These are phyloP conservation scores for Blastocystis sp. DNA, from an alignment of 352 stramenopile species.

Conservation along the genomic window DNA sequence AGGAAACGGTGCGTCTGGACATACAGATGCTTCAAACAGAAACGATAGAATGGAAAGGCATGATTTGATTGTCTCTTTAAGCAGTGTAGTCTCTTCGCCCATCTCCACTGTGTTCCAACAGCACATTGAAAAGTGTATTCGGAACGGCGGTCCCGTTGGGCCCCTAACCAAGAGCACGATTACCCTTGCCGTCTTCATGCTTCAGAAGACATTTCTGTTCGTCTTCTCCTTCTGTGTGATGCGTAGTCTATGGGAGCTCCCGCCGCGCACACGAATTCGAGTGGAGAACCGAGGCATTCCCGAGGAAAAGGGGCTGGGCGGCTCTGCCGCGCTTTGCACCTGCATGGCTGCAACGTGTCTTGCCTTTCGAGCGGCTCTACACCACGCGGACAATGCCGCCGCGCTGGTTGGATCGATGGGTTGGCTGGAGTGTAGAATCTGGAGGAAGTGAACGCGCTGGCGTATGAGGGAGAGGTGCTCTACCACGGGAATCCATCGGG, in stretches of 20 bases:
- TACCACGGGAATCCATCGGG: conserved; percentile 85
- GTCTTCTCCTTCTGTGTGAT: no score
- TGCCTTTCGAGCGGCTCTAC: background rate
- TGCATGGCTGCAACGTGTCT: conserved; percentile 78
- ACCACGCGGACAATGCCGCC: no score
- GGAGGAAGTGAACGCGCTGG: conserved; percentile 80
- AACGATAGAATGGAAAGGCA: background rate
- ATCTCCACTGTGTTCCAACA: background rate
- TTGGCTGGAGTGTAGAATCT: conserved; percentile 43
- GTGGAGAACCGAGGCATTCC: conserved; percentile 71
- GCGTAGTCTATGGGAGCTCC: background rate
- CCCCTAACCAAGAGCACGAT: no score
- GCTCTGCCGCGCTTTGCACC: conserved; percentile 84
- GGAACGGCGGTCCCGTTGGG: no score
- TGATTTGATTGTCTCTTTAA: conserved; percentile 15
- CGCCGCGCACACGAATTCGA: background rate
- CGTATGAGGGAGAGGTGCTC: conserved; percentile 83
- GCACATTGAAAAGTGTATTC: background rate
- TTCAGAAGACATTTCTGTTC: no score
- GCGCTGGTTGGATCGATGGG: background rate
- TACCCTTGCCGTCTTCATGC: no score
- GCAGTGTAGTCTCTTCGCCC: background rate
- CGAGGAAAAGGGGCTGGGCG: conserved; percentile 85
- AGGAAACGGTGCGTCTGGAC: background rate
- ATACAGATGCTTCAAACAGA: background rate